Conservation (phyloP, 495 filamentous ascomycete genomes). For the Pseudoneurospora amorphoporcata region DNA sequence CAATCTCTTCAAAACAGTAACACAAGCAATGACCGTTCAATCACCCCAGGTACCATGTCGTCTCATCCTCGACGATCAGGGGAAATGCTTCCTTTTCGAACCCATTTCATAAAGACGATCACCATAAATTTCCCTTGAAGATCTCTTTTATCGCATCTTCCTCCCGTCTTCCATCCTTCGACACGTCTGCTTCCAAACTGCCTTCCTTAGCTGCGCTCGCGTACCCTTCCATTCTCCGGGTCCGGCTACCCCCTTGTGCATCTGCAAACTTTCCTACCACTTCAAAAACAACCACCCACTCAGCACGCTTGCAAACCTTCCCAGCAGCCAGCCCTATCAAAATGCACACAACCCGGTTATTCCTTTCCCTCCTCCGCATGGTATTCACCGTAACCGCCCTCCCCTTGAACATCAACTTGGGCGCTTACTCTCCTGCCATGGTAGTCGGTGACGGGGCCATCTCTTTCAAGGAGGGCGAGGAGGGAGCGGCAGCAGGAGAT, state of each 20-base stretch:
- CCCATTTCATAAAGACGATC: background rate
- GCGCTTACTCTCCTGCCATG: conserved; percentile 47
- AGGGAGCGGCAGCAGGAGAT: conserved; percentile 1
- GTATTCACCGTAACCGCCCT: conserved; percentile 1
- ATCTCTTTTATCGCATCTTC: background rate
- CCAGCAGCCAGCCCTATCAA: background rate
- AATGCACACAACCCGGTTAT: conserved; percentile 5
- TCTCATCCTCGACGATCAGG: background rate
- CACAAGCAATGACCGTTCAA: background rate
- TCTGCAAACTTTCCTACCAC: too few relatives aligned
- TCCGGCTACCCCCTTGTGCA: background rate
- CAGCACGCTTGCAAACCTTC: too few relatives aligned
- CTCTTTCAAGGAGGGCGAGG: conserved; percentile 33
- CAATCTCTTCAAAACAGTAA: background rate
- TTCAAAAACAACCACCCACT: too few relatives aligned
- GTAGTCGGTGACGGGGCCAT: conserved; percentile 51
- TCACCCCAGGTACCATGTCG: background rate
- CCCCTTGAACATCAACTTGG: conserved; percentile 49
- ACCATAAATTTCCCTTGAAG: background rate
- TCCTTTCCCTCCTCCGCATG: conserved; percentile 8
- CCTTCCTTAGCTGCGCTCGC: background rate
- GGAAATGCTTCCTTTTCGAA: background rate
- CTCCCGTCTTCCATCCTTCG: background rate
- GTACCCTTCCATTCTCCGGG: background rate
- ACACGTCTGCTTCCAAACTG: background rate